These are phyloP conservation scores for Lentinula raphanica DNA, from an alignment of 768 basidiomycete genomes.

Conservation along the genomic window DNA sequence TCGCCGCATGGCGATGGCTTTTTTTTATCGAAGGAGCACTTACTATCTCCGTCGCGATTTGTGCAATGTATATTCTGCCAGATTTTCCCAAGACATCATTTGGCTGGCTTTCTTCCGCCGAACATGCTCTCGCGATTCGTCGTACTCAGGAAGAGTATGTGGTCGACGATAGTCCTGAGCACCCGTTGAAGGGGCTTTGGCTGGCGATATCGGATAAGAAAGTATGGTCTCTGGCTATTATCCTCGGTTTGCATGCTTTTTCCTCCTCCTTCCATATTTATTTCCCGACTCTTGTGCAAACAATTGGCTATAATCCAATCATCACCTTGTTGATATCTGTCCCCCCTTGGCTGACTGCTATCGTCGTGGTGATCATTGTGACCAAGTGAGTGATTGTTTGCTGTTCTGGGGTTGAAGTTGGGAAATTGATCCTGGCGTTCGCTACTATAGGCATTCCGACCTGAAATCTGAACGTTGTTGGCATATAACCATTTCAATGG, in stretches of 20 bases:
- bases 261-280: constrained; percentile 52
- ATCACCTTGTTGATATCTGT: constrained; percentile 52
- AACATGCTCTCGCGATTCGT: constrained; percentile 48
- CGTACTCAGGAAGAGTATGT: constrained; percentile 58
- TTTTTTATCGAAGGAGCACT: constrained; percentile 64
- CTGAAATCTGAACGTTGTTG: constrained; percentile 61
- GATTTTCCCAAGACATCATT: constrained; percentile 63
- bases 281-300: constrained; percentile 56
- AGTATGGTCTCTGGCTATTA: constrained; percentile 55
- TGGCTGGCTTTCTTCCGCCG: constrained; percentile 54
- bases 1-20: constrained; percentile 76
- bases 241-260: constrained; percentile 39
- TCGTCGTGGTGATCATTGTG: constrained; percentile 46
- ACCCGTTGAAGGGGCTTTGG: constrained; percentile 30
- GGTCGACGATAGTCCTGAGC: constrained; percentile 16
- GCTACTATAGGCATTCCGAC: constrained; percentile 58
- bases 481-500: constrained; percentile 52
- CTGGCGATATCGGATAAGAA: constrained; percentile 56
- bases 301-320: constrained; percentile 48
- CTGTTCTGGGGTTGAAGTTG: too few relatives aligned
- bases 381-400: too few relatives aligned
- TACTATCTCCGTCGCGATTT: constrained; percentile 42
- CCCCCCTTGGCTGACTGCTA: constrained; percentile 66
- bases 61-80: constrained; percentile 64
- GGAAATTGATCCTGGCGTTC: neutral